phyloP scores from a whole-genome alignment of 2,329 filamentous ascomycete species.

The Colletotrichum abscissum region DNA sequence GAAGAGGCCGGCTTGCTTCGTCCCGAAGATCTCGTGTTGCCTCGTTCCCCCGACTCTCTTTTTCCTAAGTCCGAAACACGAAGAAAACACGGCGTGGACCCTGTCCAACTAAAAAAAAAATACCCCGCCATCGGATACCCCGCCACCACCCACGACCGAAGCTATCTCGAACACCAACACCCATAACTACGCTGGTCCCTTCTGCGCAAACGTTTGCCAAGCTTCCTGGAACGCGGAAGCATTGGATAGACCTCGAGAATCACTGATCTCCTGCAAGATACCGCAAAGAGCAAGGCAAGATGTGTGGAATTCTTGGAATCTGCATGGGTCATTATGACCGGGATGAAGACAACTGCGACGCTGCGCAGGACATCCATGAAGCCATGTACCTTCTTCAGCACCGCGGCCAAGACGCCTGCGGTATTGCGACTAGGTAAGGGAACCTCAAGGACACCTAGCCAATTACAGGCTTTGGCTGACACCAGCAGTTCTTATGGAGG shows the following conservation, averaged over 20 bases:
- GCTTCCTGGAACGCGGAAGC: not conserved
- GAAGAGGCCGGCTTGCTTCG: not conserved
- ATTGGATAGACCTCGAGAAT: not conserved
- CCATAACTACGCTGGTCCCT: not conserved
- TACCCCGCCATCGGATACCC: slow-evolving; percentile 30
- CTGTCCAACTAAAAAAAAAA: slow-evolving; percentile 15
- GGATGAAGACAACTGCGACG: slow-evolving; percentile 42
- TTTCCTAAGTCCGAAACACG: not conserved
- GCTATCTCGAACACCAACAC: slow-evolving; percentile 15
- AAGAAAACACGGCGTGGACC: slow-evolving; percentile 19
- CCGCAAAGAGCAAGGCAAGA: slow-evolving; percentile 1
- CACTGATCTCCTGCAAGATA: not conserved
- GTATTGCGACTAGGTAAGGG: slow-evolving; percentile 68
- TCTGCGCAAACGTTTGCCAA: not conserved
- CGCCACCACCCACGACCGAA: slow-evolving; percentile 8
- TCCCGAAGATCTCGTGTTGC: not conserved
- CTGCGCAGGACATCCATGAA: slow-evolving; percentile 76
- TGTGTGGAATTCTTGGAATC: slow-evolving; percentile 32
- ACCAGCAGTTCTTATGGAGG: slow-evolving; percentile 69
- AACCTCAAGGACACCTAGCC: not conserved
- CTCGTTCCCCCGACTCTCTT: not conserved
- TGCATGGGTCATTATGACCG: slow-evolving; percentile 25
- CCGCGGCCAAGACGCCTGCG: slow-evolving; percentile 87
- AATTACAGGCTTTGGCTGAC: slow-evolving; percentile 50
- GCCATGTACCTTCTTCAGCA: slow-evolving; percentile 76